Evolutionary conservation across 495 filamentous ascomycete genomes (phyloP).

Genomic region (Annulohypoxylon nitens): DNA sequence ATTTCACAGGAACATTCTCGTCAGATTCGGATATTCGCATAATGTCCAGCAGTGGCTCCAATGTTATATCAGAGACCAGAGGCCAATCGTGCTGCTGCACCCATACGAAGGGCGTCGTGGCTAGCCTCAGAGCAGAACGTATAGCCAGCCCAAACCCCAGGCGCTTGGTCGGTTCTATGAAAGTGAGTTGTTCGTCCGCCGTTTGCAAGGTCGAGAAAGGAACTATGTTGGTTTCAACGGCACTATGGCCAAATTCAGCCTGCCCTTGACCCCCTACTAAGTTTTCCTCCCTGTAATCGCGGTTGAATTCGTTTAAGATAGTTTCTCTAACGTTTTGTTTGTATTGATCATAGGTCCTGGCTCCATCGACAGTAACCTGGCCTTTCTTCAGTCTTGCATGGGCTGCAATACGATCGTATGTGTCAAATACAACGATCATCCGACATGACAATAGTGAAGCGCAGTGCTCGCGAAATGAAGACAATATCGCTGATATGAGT

Average conservation of each 20-base stretch:
- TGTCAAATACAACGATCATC: constrained; percentile 61
- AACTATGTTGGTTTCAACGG: constrained; percentile 51
- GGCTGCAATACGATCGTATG: constrained; percentile 57
- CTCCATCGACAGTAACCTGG: constrained; percentile 57
- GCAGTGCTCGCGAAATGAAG: constrained; percentile 57
- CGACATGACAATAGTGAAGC: constrained; percentile 49
- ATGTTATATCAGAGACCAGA: constrained; percentile 55
- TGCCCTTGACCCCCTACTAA: constrained; percentile 41
- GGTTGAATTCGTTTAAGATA: constrained; percentile 51
- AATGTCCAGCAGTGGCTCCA: constrained; percentile 54
- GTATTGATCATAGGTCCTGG: constrained; percentile 54
- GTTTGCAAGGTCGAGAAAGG: constrained; percentile 53
- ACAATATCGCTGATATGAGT: constrained; percentile 55
- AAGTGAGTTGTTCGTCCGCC: constrained; percentile 52
- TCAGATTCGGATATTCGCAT: constrained; percentile 52
- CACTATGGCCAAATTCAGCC: constrained; percentile 58
- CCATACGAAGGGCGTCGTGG: constrained; percentile 62
- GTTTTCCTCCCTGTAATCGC: constrained; percentile 1
- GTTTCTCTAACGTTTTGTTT: constrained; percentile 57
- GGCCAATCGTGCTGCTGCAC: constrained; percentile 66
- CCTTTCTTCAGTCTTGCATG: constrained; percentile 60
- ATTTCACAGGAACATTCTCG: constrained; percentile 50
- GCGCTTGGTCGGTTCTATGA: constrained; percentile 58
- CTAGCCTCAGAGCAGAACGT: constrained; percentile 57
- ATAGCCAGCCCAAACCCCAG: constrained; percentile 63